phyloP scores from a whole-genome alignment of 2,329 filamentous ascomycete genomes.

The Pseudogymnoascus sp. region DNA sequence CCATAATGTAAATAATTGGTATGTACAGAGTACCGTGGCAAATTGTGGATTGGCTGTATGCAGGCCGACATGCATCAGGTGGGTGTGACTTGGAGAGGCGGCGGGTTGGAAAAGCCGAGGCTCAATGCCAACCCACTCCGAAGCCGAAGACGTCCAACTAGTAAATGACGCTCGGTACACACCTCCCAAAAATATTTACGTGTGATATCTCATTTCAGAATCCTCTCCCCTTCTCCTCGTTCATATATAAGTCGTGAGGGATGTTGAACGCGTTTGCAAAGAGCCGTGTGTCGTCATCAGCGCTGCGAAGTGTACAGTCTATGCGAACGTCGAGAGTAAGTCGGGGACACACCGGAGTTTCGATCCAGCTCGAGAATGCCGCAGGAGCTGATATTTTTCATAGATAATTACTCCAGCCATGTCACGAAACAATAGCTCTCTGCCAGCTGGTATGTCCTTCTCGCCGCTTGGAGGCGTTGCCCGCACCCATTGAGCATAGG shows the following conservation, averaged over 20 bases:
- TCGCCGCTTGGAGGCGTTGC: constrained; percentile 1
- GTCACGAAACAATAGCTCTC: constrained; percentile 50
- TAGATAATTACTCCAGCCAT: constrained; percentile 43
- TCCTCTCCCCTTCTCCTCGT: constrained; percentile 8
- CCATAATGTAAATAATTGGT: not conserved
- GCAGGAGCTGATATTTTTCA: not conserved
- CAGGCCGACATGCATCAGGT: not conserved
- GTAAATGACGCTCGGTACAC: constrained; percentile 9
- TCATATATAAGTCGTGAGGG: constrained; percentile 16
- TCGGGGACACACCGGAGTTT: not conserved
- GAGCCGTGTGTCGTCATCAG: constrained; percentile 26
- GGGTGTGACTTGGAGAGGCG: not conserved
- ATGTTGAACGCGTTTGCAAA: constrained; percentile 30
- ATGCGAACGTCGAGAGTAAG: constrained; percentile 23
- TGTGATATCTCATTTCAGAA: constrained; percentile 12
- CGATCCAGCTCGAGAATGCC: not conserved
- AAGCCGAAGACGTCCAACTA: constrained; percentile 1
- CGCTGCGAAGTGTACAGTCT: constrained; percentile 26
- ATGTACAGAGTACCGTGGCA: not conserved
- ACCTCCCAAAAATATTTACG: not conserved
- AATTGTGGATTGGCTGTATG: not conserved
- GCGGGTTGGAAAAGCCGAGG: constrained; percentile 7
- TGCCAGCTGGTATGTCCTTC: constrained; percentile 41
- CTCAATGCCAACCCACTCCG: constrained; percentile 1
- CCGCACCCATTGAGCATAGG: constrained; percentile 10